phyloP scores from a whole-genome alignment of 1,139 yeast genomes.

The Eremothecium gossypii region DNA sequence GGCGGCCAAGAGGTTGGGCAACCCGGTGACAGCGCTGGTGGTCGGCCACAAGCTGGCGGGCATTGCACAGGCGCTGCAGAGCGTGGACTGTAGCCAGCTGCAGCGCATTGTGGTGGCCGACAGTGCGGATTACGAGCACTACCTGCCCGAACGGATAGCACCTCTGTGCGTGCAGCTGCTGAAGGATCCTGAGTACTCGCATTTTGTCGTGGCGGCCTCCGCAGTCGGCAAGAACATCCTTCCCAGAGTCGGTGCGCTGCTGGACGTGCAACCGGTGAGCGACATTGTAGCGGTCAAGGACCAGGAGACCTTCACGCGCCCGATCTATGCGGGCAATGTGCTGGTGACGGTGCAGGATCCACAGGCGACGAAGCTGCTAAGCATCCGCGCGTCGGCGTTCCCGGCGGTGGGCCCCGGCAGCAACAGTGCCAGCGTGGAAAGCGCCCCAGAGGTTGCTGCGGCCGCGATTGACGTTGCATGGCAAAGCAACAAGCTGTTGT shows the following conservation, averaged over 20 bases:
- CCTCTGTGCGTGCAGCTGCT: slow-evolving; percentile 46
- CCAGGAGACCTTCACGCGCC: slow-evolving; percentile 72
- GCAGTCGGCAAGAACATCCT: slow-evolving; percentile 80
- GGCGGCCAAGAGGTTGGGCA: slow-evolving; percentile 57
- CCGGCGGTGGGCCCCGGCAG: slow-evolving; percentile 42
- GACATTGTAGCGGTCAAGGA: slow-evolving; percentile 65
- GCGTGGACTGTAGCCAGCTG: slow-evolving; percentile 31
- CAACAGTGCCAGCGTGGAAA: slow-evolving; percentile 43
- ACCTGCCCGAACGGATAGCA: slow-evolving; percentile 56
- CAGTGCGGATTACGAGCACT: slow-evolving; percentile 43
- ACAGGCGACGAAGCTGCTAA: slow-evolving; percentile 57
- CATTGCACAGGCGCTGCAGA: slow-evolving; percentile 33
- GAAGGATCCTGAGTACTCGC: slow-evolving; percentile 45
- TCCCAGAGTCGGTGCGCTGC: slow-evolving; percentile 78
- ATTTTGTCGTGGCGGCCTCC: slow-evolving; percentile 73
- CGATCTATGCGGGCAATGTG: slow-evolving; percentile 95
- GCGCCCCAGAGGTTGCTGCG: slow-evolving; percentile 27
- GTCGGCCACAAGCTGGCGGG: slow-evolving; percentile 46
- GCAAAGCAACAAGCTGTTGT: slow-evolving; percentile 40
- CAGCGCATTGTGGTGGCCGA: slow-evolving; percentile 44
- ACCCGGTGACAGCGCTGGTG: slow-evolving; percentile 55
- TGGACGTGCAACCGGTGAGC: slow-evolving; percentile 81
- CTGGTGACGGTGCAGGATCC: slow-evolving; percentile 68
- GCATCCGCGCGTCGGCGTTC: slow-evolving; percentile 83
- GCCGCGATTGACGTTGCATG: slow-evolving; percentile 14